Percentiles rank a stretch among this genome's conserved stretches.
Evolutionary conservation across 148 eudicot species (phyloP).

Genomic region (Diospyros kaki): DNA sequence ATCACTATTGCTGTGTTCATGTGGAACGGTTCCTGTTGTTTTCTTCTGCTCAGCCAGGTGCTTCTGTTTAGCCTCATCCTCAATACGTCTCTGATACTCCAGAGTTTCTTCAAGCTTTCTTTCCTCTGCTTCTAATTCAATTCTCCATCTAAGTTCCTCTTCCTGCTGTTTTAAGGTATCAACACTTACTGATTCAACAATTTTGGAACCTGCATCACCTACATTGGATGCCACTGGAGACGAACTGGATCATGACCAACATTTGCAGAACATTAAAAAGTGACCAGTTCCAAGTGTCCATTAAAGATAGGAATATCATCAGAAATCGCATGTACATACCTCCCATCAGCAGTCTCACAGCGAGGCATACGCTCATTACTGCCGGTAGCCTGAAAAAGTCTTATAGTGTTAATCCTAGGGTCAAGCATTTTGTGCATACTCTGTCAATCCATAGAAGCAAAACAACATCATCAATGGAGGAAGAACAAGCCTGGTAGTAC

Average conservation of each 20-base stretch:
- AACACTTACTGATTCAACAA: constrained; percentile 25
- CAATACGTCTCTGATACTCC: constrained; percentile 77
- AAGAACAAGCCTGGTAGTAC: neutral
- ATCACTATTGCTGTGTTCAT: constrained; percentile 19
- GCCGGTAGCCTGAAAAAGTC: constrained; percentile 47
- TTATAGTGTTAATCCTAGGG: constrained; percentile 6
- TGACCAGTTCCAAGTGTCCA: constrained; percentile 10
- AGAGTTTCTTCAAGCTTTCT: constrained; percentile 96
- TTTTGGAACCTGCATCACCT: constrained; percentile 40
- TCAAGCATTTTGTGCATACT: constrained; percentile 1
- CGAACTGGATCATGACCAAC: constrained; percentile 46
- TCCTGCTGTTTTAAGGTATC: constrained; percentile 45
- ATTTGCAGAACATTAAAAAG: constrained; percentile 11
- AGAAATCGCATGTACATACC: constrained; percentile 30
- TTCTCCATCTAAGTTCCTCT: constrained; percentile 49
- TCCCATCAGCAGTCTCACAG: constrained; percentile 37
- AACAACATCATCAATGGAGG: neutral
- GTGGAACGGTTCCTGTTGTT: constrained; percentile 25
- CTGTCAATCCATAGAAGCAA: neutral
- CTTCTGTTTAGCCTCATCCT: constrained; percentile 90
- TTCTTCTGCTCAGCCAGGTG: constrained; percentile 68
- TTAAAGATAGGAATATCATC: neutral
- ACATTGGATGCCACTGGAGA: constrained; percentile 33
- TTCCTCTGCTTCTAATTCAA: constrained; percentile 92
- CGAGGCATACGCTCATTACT: constrained; percentile 29